These are phyloP conservation scores for Dipteronia dyeriana DNA, from an alignment of 345 rosid species.

Conservation along the genomic window DNA sequence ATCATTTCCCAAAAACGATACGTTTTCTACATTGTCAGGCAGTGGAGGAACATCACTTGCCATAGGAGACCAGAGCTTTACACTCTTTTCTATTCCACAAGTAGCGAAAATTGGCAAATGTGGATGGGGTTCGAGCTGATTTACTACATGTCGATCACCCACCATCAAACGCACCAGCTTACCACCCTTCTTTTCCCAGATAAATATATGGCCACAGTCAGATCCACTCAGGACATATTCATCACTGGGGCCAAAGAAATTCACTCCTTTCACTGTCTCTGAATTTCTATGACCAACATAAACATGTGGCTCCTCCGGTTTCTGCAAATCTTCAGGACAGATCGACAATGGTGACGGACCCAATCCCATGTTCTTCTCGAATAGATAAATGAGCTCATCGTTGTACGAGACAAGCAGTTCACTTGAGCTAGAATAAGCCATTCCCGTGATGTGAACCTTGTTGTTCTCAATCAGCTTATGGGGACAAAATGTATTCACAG, in stretches of 20 bases:
- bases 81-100: constrained; percentile 57
- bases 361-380: constrained; percentile 51
- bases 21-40: constrained; percentile 51
- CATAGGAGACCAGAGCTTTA: constrained; percentile 59
- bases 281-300: constrained; percentile 60
- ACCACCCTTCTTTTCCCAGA: constrained; percentile 61
- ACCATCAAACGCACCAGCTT: constrained; percentile 53
- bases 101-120: constrained; percentile 48
- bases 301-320: constrained; percentile 45
- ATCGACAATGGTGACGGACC: constrained; percentile 43
- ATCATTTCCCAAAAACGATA: constrained; percentile 14
- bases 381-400: constrained; percentile 59
- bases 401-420: constrained; percentile 64
- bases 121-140: constrained; percentile 63
- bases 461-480: constrained; percentile 37
- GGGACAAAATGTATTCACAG: constrained; percentile 56
- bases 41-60: constrained; percentile 35
- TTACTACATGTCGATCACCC: constrained; percentile 59
- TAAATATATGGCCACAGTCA: constrained; percentile 66
- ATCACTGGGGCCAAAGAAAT: constrained; percentile 61
- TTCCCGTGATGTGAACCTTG: constrained; percentile 52
- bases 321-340: constrained; percentile 32
- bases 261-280: constrained; percentile 61
- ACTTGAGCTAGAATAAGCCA: constrained; percentile 53
- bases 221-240: constrained; percentile 65